Evolutionary conservation across 176 grass and related monocot species (phyloP).

Genomic region (Oryza longistaminata): DNA sequence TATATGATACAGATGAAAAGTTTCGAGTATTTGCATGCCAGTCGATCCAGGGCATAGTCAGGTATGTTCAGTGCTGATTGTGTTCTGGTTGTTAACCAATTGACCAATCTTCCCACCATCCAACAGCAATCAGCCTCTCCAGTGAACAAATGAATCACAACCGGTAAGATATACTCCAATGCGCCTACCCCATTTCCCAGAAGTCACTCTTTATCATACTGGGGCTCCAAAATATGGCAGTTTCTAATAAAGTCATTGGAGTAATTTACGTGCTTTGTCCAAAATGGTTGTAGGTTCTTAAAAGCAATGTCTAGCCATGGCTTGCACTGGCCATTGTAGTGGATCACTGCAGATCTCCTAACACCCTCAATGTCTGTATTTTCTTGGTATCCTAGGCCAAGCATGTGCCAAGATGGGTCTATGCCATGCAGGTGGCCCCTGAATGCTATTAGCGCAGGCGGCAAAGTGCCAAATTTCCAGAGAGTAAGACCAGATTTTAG

Average conservation of each 20-base stretch:
- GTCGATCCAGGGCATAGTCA: constrained; percentile 33
- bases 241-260: constrained; percentile 81
- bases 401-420: constrained; percentile 83
- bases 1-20: constrained; percentile 63
- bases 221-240: constrained; percentile 82
- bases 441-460: constrained; percentile 88
- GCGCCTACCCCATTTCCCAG: constrained; percentile 26
- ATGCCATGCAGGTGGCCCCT: constrained; percentile 76
- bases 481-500: constrained; percentile 81
- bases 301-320: constrained; percentile 91
- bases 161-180: background rate
- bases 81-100: background rate
- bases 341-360: constrained; percentile 71
- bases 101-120: constrained; percentile 35
- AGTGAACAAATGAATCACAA: constrained; percentile 29
- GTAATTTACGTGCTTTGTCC: constrained; percentile 81
- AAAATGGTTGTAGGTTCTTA: constrained; percentile 84
- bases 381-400: constrained; percentile 94
- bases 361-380: constrained; percentile 60
- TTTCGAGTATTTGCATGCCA: constrained; percentile 37
- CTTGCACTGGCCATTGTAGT: constrained; percentile 93
- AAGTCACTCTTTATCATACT: constrained; percentile 40
- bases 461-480: constrained; percentile 93
- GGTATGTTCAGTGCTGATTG: constrained; percentile 35
- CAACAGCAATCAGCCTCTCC: constrained; percentile 28